phyloP scores from a whole-genome alignment of 225 moss, liverwort and hornwort species.

The Climacium dendroides region DNA sequence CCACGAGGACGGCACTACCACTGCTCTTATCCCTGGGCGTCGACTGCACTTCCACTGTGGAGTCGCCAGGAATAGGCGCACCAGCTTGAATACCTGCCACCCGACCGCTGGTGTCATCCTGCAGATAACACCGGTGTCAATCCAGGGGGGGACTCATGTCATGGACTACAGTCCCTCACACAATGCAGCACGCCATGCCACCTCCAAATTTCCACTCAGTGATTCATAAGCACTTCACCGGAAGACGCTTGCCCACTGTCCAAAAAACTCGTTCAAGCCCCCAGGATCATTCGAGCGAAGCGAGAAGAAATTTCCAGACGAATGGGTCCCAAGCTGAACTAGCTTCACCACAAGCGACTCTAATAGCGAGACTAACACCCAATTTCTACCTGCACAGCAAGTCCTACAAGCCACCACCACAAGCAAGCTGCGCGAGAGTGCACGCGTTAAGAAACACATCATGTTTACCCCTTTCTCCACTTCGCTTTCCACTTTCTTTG shows the following conservation, averaged over 20 bases:
- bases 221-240: background rate
- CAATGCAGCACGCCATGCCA: background rate
- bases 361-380: background rate
- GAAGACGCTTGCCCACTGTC: background rate
- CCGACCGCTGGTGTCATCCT: slow-evolving; percentile 13
- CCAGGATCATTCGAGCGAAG: background rate
- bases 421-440: background rate
- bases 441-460: background rate
- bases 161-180: background rate
- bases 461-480: slow-evolving; percentile 22
- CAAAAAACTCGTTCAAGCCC: background rate
- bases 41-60: background rate
- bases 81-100: background rate
- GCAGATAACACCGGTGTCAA: slow-evolving; percentile 6
- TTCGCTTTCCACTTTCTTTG: slow-evolving; percentile 32
- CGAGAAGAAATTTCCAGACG: background rate
- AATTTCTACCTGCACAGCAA: background rate
- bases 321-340: background rate
- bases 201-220: background rate
- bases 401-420: background rate
- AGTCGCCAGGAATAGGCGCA: background rate
- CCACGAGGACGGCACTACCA: background rate
- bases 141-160: background rate
- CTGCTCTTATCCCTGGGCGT: slow-evolving; percentile 1
- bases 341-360: background rate